Evolutionary conservation across 176 grass and related monocot genomes (phyloP).

Genomic region (Hordeum vulgare): DNA sequence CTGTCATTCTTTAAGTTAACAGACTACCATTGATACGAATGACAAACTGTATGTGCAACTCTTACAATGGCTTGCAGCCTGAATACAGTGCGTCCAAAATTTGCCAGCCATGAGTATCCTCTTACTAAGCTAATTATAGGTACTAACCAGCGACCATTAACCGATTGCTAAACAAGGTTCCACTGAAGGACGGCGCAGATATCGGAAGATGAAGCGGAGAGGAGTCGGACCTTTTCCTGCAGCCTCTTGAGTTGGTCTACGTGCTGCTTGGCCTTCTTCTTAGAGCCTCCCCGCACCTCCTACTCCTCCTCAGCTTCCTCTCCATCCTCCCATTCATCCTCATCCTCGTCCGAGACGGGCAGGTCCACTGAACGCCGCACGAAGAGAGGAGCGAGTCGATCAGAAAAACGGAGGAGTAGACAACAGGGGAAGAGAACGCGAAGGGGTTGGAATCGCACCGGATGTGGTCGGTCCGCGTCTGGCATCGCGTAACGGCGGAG

Average conservation of each 20-base stretch:
- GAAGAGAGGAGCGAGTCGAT: slow-evolving; percentile 12
- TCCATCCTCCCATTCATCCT: slow-evolving; percentile 5
- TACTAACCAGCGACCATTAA: neutral
- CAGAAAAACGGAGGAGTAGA: neutral
- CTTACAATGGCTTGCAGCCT: neutral
- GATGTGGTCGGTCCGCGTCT: too few species aligned
- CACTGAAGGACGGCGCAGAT: neutral
- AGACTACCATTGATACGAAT: too few species aligned
- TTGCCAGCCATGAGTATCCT: neutral
- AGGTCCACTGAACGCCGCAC: slow-evolving; percentile 19
- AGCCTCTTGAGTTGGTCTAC: slow-evolving; percentile 62
- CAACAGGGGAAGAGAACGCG: neutral
- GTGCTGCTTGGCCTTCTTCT: slow-evolving; percentile 55
- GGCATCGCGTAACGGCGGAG: too few species aligned
- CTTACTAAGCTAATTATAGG: neutral
- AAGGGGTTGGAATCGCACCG: slow-evolving; percentile 20
- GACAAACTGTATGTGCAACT: too few species aligned
- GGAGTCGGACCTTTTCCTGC: slow-evolving; percentile 50
- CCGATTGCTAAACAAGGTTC: neutral
- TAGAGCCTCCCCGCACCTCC: neutral
- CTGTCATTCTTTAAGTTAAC: too few species aligned
- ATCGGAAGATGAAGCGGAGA: neutral
- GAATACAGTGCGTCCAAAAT: too few species aligned
- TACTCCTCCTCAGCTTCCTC: slow-evolving; percentile 5
- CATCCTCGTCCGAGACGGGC: slow-evolving; percentile 33